Conservation (phyloP, 1,139 yeast species). For the Yamadazyma trypodendri region DNA sequence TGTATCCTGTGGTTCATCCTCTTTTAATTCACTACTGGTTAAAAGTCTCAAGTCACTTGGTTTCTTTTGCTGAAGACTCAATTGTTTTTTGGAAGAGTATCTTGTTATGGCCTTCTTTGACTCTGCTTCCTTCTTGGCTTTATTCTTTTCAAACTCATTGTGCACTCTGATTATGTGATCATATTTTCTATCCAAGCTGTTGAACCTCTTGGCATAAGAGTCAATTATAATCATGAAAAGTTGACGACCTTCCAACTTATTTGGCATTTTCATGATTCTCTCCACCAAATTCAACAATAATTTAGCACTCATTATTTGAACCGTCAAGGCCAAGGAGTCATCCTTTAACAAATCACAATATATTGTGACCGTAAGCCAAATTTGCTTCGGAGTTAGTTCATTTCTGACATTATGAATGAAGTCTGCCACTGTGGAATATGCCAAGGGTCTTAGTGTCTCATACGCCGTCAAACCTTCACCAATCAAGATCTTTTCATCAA, state of each 20-base stretch:
- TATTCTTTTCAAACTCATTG: constrained; percentile 47
- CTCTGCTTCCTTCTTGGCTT: constrained; percentile 42
- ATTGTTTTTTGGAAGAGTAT: constrained; percentile 31
- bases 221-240: constrained; percentile 79
- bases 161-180: constrained; percentile 67
- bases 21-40: constrained; percentile 5
- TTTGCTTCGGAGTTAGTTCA: constrained; percentile 79
- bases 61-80: neutral
- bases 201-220: constrained; percentile 83
- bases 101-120: constrained; percentile 41
- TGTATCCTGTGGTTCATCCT: constrained; percentile 8
- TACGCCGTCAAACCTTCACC: constrained; percentile 92
- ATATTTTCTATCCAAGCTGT: constrained; percentile 70
- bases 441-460: constrained; percentile 85
- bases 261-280: constrained; percentile 78
- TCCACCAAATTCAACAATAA: constrained; percentile 84
- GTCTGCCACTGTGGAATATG: constrained; percentile 95
- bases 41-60: constrained; percentile 1
- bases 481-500: constrained; percentile 82
- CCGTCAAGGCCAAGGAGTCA: constrained; percentile 79
- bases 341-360: constrained; percentile 84
- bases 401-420: constrained; percentile 89
- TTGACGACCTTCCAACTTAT: constrained; percentile 82
- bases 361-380: constrained; percentile 83
- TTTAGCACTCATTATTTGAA: constrained; percentile 97